Base-by-base conservation (phyloP, 2,329 filamentous ascomycete species). In the Exophiala sideris region DNA sequence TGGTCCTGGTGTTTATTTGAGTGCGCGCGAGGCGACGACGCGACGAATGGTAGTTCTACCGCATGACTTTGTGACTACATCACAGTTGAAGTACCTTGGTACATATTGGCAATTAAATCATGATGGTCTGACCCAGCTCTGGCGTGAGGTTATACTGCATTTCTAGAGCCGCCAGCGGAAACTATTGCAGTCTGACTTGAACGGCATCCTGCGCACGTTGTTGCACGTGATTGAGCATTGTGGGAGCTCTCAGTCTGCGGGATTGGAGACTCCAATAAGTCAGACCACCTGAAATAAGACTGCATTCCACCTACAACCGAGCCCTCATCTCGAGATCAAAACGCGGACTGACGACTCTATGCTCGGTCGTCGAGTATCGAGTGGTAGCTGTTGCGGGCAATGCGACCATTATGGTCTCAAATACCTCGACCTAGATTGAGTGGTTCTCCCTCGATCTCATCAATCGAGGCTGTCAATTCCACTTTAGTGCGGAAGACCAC, bases 381-480 rank as follows among this genome's bases (percentile, higher is more conserved):
- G 48, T 35, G 36, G 24, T 48, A 45, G 7, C 41, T 48, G 52
- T 38, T 44, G 38, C 47, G 48, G 52, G 54, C 53, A 45, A 61
- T 61, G 59, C 51, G 57, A 57, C 48, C 50, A 47, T 29, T 61
- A 57, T 61, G 59, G 59, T 45, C 57, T 46, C 59, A 58, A 47
- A 42, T 55, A 39, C 45, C 57, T 46, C 54, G 59, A 51, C 58
- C 58, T 39, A 56, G 51, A 50, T 42, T 58, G 44, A 56, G 47
- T 20, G 35, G 46, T 40, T 50, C 46, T n/a, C 52, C 51, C 21
- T 38, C 34, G 42, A 8, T 45, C 56, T 34, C 41, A 3, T 52
- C 48, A 12, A 39, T 36, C 32, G 56, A 56, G 18, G 46, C 47
- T 2, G 35, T 51, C 18, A 56, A 38, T 21, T 42, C 48, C 11